Percentiles rank a stretch among this genome's conserved stretches.
Conservation (phyloP, 139 green algal species). For the Parachlorella kessleri region DNA sequence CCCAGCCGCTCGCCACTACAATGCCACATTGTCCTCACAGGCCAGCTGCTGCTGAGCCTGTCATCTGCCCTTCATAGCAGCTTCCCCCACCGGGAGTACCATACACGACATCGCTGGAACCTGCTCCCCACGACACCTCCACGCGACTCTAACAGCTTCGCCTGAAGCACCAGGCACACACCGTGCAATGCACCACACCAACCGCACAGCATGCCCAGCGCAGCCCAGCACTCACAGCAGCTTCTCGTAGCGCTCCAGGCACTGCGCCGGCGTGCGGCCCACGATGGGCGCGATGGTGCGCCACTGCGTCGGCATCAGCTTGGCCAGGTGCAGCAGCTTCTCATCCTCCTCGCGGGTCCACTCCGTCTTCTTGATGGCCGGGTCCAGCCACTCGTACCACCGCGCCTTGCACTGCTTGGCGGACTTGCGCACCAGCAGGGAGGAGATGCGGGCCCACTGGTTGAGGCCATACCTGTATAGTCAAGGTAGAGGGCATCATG, state of each 20-base stretch:
- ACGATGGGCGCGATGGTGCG: slow-evolving; percentile 98
- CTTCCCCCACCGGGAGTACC: too few relatives aligned
- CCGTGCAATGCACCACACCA: too few relatives aligned
- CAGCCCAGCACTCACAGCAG: slow-evolving; percentile 62
- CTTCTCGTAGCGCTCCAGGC: slow-evolving; percentile 95
- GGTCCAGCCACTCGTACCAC: slow-evolving; percentile 99
- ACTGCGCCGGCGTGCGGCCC: slow-evolving; percentile 94
- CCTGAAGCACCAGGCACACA: not conserved
- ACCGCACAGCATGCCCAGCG: too few relatives aligned
- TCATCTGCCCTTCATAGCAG: too few relatives aligned
- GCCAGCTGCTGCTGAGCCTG: too few relatives aligned
- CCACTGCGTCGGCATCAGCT: slow-evolving; percentile 99
- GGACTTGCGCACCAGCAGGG: slow-evolving; percentile 96
- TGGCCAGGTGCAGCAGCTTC: slow-evolving; percentile 99
- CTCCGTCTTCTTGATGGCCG: slow-evolving; percentile 98
- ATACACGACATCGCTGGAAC: too few relatives aligned
- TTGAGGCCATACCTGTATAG: slow-evolving; percentile 26
- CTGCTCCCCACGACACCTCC: too few relatives aligned
- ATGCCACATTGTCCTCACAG: too few relatives aligned
- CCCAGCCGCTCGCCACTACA: too few relatives aligned
- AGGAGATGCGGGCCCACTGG: slow-evolving; percentile 84
- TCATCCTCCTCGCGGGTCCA: slow-evolving; percentile 99
- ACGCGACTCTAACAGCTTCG: not conserved
- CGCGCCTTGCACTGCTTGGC: slow-evolving; percentile 99
- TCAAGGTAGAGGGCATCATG: not conserved